phyloP scores from a whole-genome alignment of 2,329 filamentous ascomycete genomes.

The Aureobasidium uvarum region DNA sequence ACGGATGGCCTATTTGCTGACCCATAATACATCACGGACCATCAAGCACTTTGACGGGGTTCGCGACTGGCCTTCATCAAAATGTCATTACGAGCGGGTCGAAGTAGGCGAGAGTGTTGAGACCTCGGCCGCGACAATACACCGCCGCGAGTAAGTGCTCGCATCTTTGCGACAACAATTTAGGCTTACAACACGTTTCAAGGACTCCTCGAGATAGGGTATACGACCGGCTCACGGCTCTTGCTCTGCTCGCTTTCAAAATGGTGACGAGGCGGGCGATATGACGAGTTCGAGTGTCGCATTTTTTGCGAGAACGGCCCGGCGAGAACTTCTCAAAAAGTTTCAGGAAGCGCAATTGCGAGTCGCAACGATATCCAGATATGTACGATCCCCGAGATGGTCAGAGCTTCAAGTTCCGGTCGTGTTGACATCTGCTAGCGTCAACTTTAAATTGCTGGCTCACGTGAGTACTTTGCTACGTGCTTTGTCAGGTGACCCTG shows the following conservation, averaged over 20 bases:
- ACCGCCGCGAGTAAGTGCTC: constrained; percentile 9
- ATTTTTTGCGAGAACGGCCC: neutral
- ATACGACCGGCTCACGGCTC: constrained; percentile 7
- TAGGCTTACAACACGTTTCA: constrained; percentile 8
- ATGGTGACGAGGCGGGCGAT: neutral
- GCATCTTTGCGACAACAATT: constrained; percentile 19
- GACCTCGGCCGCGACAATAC: constrained; percentile 3
- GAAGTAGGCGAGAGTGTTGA: constrained; percentile 11
- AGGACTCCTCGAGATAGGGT: neutral
- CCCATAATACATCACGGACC: constrained; percentile 18
- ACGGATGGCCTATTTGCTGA: constrained; percentile 6
- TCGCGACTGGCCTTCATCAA: constrained; percentile 6
- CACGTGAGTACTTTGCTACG: neutral
- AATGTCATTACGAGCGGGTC: constrained; percentile 19
- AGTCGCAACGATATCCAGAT: neutral
- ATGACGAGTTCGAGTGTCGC: neutral
- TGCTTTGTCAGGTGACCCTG: neutral
- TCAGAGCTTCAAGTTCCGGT: constrained; percentile 1
- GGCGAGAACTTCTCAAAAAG: neutral
- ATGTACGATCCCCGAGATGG: neutral
- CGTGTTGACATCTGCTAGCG: neutral
- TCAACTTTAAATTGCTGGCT: neutral
- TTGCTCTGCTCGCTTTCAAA: neutral
- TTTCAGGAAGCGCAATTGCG: constrained; percentile 22
- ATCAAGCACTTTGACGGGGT: neutral